Percentiles rank a stretch among this genome's conserved stretches.
These are phyloP conservation scores for Trichoderma brevicompactum DNA, from an alignment of 2,329 filamentous ascomycete genomes.

Conservation along the genomic window DNA sequence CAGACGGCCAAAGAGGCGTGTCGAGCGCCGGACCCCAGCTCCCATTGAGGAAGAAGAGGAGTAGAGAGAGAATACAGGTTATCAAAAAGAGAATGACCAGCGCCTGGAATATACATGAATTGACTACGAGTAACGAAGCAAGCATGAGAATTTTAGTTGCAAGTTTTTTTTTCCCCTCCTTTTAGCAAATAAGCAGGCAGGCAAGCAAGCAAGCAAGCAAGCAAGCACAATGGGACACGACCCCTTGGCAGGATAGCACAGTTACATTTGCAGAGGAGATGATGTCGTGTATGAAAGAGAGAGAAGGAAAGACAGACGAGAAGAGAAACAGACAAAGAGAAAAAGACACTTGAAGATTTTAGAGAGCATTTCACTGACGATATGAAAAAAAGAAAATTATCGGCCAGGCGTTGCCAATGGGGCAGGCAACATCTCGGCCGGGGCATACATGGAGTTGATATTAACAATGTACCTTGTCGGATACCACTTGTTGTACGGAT, in stretches of 20 bases:
- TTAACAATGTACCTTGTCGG: conserved; percentile 33
- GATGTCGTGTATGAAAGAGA: not conserved
- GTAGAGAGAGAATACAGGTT: conserved; percentile 48
- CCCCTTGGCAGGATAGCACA: not conserved
- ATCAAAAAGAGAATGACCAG: not conserved
- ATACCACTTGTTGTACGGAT: conserved; percentile 37
- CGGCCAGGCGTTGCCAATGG: not conserved
- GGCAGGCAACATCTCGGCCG: not conserved
- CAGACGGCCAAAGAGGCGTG: conserved; percentile 68
- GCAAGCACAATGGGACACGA: not conserved
- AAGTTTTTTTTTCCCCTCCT: not conserved
- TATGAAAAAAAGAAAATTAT: conserved; percentile 7
- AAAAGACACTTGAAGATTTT: conserved; percentile 15
- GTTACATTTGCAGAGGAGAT: not conserved
- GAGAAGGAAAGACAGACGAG: not conserved
- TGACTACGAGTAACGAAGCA: conserved; percentile 9
- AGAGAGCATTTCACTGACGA: conserved; percentile 30
- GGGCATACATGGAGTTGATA: conserved; percentile 27
- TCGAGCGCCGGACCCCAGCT: conserved; percentile 72
- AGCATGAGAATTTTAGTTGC: conserved; percentile 12
- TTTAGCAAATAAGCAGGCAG: conserved; percentile 13
- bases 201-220: conserved; percentile 20
- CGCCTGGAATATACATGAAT: conserved; percentile 10
- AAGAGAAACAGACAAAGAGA: not conserved
- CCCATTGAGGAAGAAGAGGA: conserved; percentile 74